Evolutionary conservation across 2,329 filamentous ascomycete species (phyloP), one percentile per base, ranked within the genome.

Genomic region (Rutstroemia sp.): DNA sequence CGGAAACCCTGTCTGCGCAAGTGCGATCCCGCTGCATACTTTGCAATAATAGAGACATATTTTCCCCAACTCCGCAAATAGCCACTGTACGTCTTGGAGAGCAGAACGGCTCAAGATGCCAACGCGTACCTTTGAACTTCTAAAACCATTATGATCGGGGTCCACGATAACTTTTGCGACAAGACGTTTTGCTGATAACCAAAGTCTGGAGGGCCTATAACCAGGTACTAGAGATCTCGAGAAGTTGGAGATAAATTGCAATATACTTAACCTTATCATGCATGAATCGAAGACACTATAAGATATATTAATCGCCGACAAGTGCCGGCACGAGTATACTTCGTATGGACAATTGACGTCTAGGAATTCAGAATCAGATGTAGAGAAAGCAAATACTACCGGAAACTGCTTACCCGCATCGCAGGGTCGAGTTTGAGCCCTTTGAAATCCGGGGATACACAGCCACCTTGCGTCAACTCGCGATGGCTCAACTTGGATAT

Each of bases 251-350:
- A 42, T 56, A 61, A 34, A 53, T 50, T 56, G 45, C 47, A 50
- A 41, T 56, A 44, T 55, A 50, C 48, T 50, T 51, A 58, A 30
- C 48, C 46, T 56, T 48, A 55, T 49, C 51, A 52, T 52, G 51
- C 51, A 50, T 51, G 39, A 55, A 8, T 48, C 44, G 17, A 34
- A 48, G 55, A 21, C 38, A 50, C 51, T 51, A 45, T 54, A 50
- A 34, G 48, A 50, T 51, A 60, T 38, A 60, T 61, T 60, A 56
- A 51, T 50, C 59, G 48, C 55, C 51, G 51, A 52, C 50, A 53
- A 53, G 30, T 53, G 51, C 55, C 55, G 45, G 44, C 48, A 30
- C 46, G 34, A 48, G 38, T 34, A 48, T 27, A 55, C 19, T 19
- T 19, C 19, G 19, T 19, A 23, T 21, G 47, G 27, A 37, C 21